Evolutionary conservation across 257 asterid species (phyloP).

Genomic region (Lithospermum erythrorhizon): DNA sequence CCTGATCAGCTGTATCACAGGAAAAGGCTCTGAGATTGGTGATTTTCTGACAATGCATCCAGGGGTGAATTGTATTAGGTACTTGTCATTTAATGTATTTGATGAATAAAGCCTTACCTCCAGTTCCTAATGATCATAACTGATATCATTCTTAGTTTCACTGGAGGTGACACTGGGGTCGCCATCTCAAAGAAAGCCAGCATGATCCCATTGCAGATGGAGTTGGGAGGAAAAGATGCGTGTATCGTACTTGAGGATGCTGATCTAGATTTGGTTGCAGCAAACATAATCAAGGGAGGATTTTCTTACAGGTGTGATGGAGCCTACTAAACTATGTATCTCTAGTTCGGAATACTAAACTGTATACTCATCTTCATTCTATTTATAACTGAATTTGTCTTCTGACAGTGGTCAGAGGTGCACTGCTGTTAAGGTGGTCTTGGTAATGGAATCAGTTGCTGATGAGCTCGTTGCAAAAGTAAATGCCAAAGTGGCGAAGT

Average conservation of each 20-base stretch:
- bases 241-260: constrained; percentile 98
- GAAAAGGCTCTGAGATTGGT: constrained; percentile 89
- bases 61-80: constrained; percentile 83
- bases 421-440: constrained; percentile 71
- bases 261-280: constrained; percentile 76
- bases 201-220: constrained; percentile 95
- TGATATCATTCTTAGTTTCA: constrained; percentile 37
- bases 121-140: constrained; percentile 1
- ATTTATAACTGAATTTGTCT: too few relatives aligned
- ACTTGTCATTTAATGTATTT: background rate
- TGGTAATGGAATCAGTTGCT: constrained; percentile 71
- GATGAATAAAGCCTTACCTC: background rate
- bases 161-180: constrained; percentile 95
- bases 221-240: constrained; percentile 93
- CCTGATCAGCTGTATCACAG: constrained; percentile 70
- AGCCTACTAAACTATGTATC: background rate
- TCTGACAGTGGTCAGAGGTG: constrained; percentile 57
- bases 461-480: constrained; percentile 55
- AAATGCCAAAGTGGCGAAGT: constrained; percentile 46
- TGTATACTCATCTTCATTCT: background rate
- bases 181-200: constrained; percentile 93
- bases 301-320: constrained; percentile 66
- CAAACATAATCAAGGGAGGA: constrained; percentile 82
- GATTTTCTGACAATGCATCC: constrained; percentile 93
- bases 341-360: background rate